A percentile compares a stretch with the other conserved stretches of the same genome.
phyloP scores from a whole-genome alignment of 2,329 filamentous ascomycete genomes.

The Ophiocordyceps camponoti-floridani region DNA sequence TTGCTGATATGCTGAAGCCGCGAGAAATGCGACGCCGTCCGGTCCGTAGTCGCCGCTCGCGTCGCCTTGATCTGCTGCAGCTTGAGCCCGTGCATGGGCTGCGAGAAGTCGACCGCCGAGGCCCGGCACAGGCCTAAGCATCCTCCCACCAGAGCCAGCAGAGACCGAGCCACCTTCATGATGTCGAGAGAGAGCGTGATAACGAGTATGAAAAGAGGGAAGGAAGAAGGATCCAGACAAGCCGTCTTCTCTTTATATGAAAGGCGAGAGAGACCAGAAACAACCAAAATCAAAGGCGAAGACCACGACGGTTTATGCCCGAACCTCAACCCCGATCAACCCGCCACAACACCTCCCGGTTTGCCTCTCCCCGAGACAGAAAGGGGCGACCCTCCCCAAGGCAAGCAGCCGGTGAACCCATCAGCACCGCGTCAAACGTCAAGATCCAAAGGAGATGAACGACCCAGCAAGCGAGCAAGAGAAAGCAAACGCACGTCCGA shows the following conservation, averaged over 20 bases:
- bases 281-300: not conserved
- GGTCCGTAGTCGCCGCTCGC: conserved; percentile 10
- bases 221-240: not conserved
- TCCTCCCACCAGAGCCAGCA: not conserved
- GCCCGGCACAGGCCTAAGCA: not conserved
- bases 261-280: too few species aligned
- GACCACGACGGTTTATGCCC: too few species aligned
- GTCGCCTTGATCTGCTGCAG: conserved; percentile 16
- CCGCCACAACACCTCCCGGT: not conserved
- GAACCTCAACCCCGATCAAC: not conserved
- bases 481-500: not conserved
- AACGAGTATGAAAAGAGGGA: not conserved
- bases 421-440: not conserved
- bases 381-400: not conserved
- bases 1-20: conserved; percentile 12
- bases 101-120: conserved; percentile 13
- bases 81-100: conserved; percentile 18
- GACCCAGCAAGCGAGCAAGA: not conserved
- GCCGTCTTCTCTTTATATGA: too few species aligned
- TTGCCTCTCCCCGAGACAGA: not conserved
- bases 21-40: conserved; percentile 12
- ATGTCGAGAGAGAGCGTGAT: not conserved
- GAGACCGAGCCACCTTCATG: not conserved
- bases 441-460: not conserved
- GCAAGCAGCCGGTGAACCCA: not conserved